Percentiles rank a stretch among this genome's conserved stretches.
Evolutionary conservation across 208 protist species (phyloP).

Genomic region (Novymonas esmeraldas): DNA sequence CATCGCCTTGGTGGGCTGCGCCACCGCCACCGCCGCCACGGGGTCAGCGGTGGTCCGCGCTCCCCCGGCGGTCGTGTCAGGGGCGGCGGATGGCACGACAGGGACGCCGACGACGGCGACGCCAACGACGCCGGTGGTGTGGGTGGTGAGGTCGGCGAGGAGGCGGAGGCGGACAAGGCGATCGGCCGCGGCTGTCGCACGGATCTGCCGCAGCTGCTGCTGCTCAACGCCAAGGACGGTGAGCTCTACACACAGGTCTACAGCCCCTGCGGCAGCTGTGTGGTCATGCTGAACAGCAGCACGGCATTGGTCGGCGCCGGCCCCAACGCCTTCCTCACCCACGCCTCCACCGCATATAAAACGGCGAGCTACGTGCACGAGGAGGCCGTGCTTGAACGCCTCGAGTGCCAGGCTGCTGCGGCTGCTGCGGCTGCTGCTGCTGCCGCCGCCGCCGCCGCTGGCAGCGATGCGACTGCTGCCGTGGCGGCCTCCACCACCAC

Average conservation of each 20-base stretch:
- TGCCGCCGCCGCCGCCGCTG: neutral
- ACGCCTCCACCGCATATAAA: slow-evolving; percentile 6
- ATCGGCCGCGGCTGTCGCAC: slow-evolving; percentile 35
- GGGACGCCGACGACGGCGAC: neutral
- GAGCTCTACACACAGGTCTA: slow-evolving; percentile 75
- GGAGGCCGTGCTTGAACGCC: slow-evolving; percentile 10
- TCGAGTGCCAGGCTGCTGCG: slow-evolving; percentile 16
- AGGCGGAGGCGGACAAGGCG: no score
- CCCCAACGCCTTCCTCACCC: slow-evolving; percentile 52
- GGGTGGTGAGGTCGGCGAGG: no score
- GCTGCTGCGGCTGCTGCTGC: neutral
- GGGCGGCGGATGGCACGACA: neutral
- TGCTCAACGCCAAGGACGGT: slow-evolving; percentile 57
- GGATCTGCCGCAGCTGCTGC: slow-evolving; percentile 51
- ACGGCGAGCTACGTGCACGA: slow-evolving; percentile 9
- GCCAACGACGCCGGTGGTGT: slow-evolving; percentile 1
- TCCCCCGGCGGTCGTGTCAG: neutral
- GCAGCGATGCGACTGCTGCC: neutral
- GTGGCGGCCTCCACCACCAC: neutral
- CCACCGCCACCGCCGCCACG: no score
- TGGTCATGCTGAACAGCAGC: slow-evolving; percentile 36
- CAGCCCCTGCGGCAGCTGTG: slow-evolving; percentile 35
- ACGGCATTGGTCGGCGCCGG: slow-evolving; percentile 44
- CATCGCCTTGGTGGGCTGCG: no score
- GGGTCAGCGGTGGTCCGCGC: no score